phyloP scores from a whole-genome alignment of 202 grass and related monocot species.

The Carex arenaria region DNA sequence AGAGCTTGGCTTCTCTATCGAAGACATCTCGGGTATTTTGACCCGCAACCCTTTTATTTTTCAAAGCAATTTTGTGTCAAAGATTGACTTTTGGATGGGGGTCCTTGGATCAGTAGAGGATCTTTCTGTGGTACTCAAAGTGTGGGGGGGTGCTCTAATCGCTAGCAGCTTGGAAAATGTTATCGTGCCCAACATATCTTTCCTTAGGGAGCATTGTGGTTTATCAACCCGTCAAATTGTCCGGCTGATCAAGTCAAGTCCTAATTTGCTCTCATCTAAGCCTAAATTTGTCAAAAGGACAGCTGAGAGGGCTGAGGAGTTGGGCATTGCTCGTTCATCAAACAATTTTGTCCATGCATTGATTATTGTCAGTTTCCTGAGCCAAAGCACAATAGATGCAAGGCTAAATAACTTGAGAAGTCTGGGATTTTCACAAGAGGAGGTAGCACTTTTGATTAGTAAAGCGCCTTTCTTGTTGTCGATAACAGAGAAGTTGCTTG shows the following conservation, averaged over 20 bases:
- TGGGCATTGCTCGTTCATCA: conserved; percentile 21
- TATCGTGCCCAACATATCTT: conserved; percentile 27
- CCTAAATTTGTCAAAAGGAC: neutral
- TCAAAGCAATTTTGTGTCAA: neutral
- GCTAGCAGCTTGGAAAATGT: conserved; percentile 4
- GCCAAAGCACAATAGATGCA: neutral
- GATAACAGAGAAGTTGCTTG: neutral
- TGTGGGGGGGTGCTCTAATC: neutral
- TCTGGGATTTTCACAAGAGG: conserved; percentile 20
- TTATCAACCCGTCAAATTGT: neutral
- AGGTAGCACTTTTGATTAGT: conserved; percentile 6
- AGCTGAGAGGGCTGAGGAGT: conserved; percentile 1
- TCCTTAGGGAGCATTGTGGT: neutral
- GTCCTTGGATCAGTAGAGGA: conserved; percentile 28
- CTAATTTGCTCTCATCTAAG: conserved; percentile 15
- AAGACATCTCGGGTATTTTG: conserved; percentile 25
- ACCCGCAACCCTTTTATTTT: neutral
- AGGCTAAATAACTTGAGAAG: conserved; percentile 14
- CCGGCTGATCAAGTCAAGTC: neutral
- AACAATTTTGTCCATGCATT: conserved; percentile 12
- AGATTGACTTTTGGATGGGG: conserved; percentile 30
- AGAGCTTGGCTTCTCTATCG: conserved; percentile 14
- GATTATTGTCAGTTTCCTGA: neutral
- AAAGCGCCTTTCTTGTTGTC: conserved; percentile 3
- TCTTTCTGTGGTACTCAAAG: neutral